phyloP scores from a whole-genome alignment of 2,329 filamentous ascomycete genomes.

The Aspergillus flavus region DNA sequence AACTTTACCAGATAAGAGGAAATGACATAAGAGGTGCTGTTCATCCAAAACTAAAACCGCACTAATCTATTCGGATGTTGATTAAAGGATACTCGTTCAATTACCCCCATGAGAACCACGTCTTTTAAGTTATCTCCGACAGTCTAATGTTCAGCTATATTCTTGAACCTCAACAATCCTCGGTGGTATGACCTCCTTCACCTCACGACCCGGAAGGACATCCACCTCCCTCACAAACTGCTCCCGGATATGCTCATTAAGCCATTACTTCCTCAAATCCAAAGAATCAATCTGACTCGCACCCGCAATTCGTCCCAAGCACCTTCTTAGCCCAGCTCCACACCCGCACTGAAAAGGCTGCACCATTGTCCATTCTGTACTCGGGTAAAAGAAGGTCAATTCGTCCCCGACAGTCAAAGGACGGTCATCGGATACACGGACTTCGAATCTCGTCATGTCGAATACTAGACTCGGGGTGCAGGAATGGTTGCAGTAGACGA shows the following conservation, averaged over 20 bases:
- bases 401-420: constrained; percentile 38
- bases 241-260: constrained; percentile 1
- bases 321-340: constrained; percentile 13
- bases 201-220: background rate
- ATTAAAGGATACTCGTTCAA: no score
- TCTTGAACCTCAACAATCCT: no score
- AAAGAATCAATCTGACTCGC: background rate
- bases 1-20: no score
- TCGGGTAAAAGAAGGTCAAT: constrained; percentile 47
- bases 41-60: no score
- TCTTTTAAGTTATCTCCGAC: no score
- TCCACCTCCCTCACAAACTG: background rate
- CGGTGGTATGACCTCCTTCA: no score
- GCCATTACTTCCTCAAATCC: background rate
- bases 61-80: no score
- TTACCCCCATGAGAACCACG: no score
- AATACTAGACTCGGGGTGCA: constrained; percentile 53
- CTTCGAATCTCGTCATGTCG: constrained; percentile 42
- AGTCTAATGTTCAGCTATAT: no score
- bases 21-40: no score
- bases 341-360: constrained; percentile 43
- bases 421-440: constrained; percentile 32
- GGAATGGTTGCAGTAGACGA: constrained; percentile 57
- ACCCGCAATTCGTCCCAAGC: constrained; percentile 1
- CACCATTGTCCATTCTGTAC: constrained; percentile 46